Evolutionary conservation across 129 eudicot genomes (phyloP).

Genomic region (Cynara cardunculus): DNA sequence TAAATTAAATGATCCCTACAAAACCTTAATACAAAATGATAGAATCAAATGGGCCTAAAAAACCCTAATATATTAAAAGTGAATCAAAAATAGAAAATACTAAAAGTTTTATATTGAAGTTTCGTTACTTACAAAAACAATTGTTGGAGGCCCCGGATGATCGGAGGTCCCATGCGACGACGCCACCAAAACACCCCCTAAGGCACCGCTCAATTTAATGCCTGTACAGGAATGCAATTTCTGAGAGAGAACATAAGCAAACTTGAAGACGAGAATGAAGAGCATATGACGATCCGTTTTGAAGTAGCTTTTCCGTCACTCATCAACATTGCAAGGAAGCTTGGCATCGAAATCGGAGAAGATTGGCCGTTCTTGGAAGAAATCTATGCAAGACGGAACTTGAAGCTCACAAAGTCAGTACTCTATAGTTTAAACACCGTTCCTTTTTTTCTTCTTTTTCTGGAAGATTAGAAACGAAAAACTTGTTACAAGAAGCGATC

Average conservation of each 20-base stretch:
- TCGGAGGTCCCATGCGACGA: too few species aligned
- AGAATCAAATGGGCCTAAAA: too few species aligned
- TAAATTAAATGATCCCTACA: too few species aligned
- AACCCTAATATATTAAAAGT: too few species aligned
- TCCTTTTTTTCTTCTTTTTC: not conserved
- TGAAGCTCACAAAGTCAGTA: slow-evolving; percentile 58
- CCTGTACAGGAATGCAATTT: slow-evolving; percentile 38
- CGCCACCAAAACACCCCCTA: too few species aligned
- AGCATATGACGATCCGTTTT: slow-evolving; percentile 75
- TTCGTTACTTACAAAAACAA: too few species aligned
- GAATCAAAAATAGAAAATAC: too few species aligned
- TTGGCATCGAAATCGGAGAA: slow-evolving; percentile 37
- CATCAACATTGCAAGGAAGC: slow-evolving; percentile 39
- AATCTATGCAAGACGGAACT: slow-evolving; percentile 31
- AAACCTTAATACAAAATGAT: too few species aligned
- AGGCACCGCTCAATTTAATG: too few species aligned
- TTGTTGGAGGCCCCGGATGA: too few species aligned
- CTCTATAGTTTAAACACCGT: not conserved
- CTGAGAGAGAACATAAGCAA: slow-evolving; percentile 40
- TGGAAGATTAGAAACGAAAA: not conserved
- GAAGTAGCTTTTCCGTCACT: slow-evolving; percentile 74
- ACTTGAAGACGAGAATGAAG: slow-evolving; percentile 47
- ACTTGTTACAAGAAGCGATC: not conserved
- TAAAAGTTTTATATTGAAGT: too few species aligned
- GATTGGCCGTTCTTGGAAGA: slow-evolving; percentile 42